Evolutionary conservation across 257 asterid genomes (phyloP).

Genomic region (Nicotiana attenuata): DNA sequence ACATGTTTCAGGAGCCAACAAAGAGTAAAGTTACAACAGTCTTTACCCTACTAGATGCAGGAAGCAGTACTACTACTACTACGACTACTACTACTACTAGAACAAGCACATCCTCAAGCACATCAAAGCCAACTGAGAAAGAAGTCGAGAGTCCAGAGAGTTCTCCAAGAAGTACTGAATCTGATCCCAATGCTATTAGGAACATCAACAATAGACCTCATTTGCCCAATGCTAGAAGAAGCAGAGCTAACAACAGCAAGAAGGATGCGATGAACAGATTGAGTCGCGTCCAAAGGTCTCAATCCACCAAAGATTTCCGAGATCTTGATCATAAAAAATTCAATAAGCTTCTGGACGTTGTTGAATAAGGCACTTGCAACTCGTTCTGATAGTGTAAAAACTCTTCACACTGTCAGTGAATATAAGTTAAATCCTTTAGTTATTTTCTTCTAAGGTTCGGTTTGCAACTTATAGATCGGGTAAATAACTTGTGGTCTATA

Average conservation of each 20-base stretch:
- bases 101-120: slow-evolving; percentile 46
- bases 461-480: neutral
- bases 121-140: slow-evolving; percentile 29
- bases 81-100: slow-evolving; percentile 15
- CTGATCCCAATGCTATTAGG: slow-evolving; percentile 27
- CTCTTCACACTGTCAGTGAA: neutral
- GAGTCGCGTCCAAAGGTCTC: slow-evolving; percentile 43
- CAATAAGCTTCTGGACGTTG: slow-evolving; percentile 30
- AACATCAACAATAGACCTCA: slow-evolving; percentile 43
- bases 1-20: slow-evolving; percentile 30
- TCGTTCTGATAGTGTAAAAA: neutral
- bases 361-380: neutral
- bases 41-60: slow-evolving; percentile 43
- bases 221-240: slow-evolving; percentile 28
- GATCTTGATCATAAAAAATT: slow-evolving; percentile 27
- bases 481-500: neutral
- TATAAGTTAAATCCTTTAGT: neutral
- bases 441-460: neutral
- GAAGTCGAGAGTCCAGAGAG: slow-evolving; percentile 13
- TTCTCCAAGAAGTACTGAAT: slow-evolving; percentile 30
- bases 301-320: slow-evolving; percentile 46
- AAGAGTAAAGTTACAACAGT: slow-evolving; percentile 33
- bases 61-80: slow-evolving; percentile 38
- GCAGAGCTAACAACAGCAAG: slow-evolving; percentile 12
- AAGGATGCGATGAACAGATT: slow-evolving; percentile 24